Conservation (phyloP, 1,139 yeast species). For the Yamadazyma songkhlaensis region DNA sequence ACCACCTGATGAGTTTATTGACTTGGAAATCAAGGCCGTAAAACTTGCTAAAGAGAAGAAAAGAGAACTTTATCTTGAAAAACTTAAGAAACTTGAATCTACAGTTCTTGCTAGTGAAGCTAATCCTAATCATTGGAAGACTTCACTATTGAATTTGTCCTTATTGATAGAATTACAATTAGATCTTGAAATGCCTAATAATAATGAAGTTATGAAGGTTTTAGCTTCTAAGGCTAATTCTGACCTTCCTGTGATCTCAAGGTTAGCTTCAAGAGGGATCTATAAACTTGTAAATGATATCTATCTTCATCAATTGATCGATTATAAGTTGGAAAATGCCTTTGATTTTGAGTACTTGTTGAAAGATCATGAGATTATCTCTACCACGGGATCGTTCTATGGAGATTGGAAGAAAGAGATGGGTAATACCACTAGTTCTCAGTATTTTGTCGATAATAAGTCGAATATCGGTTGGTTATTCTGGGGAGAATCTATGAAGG, state of each 20-base stretch:
- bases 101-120: constrained; percentile 37
- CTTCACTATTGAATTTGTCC: constrained; percentile 52
- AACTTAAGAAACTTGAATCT: constrained; percentile 42
- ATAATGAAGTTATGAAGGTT: constrained; percentile 41
- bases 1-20: constrained; percentile 62
- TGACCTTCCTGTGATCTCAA: constrained; percentile 71
- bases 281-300: constrained; percentile 55
- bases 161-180: constrained; percentile 55
- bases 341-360: constrained; percentile 42
- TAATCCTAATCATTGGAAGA: constrained; percentile 65
- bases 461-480: constrained; percentile 70
- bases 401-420: constrained; percentile 52
- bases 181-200: constrained; percentile 49
- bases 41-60: constrained; percentile 58
- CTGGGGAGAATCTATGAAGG: constrained; percentile 66
- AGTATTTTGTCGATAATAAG: constrained; percentile 56
- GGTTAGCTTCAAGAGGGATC: constrained; percentile 62
- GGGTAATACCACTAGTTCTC: constrained; percentile 45
- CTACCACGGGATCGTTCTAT: constrained; percentile 42
- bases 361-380: constrained; percentile 37
- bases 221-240: constrained; percentile 56
- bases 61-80: constrained; percentile 39
- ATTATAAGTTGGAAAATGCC: constrained; percentile 48
- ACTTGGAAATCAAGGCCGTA: constrained; percentile 54
- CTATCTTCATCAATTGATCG: constrained; percentile 49